These are phyloP conservation scores for Cryptococcus sp. DNA, from an alignment of 1,284 basidiomycete species.

Conservation along the genomic window DNA sequence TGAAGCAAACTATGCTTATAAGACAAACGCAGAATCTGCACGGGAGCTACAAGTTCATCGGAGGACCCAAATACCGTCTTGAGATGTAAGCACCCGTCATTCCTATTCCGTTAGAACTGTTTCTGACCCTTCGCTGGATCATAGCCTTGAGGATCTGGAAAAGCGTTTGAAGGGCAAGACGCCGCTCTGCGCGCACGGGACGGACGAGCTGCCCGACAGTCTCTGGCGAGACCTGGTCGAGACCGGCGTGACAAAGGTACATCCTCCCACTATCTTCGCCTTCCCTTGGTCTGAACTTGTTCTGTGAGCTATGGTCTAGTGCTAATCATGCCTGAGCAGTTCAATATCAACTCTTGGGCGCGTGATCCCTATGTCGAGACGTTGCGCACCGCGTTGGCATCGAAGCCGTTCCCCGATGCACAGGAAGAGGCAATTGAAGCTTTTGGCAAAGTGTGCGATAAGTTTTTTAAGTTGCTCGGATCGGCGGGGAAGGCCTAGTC, in stretches of 20 bases:
- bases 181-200: conserved; percentile 50
- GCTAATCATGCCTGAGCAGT: conserved; percentile 22
- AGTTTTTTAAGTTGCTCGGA: conserved; percentile 48
- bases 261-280: no score
- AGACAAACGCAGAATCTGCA: conserved; percentile 49
- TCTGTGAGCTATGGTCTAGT: neutral
- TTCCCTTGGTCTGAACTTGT: neutral
- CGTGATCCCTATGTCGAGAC: conserved; percentile 50
- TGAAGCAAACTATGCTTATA: neutral
- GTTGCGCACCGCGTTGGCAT: conserved; percentile 35
- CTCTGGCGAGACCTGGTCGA: conserved; percentile 48
- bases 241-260: conserved; percentile 49
- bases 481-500: conserved; percentile 45
- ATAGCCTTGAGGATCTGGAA: conserved; percentile 36
- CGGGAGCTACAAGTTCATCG: conserved; percentile 50
- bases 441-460: conserved; percentile 41
- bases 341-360: conserved; percentile 55
- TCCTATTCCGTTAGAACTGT: neutral
- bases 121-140: neutral
- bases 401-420: conserved; percentile 50
- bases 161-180: conserved; percentile 31
- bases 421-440: conserved; percentile 49
- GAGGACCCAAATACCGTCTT: conserved; percentile 46
- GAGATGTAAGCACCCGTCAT: conserved; percentile 34
- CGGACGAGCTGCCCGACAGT: conserved; percentile 52